These are phyloP conservation scores for Phytophthora ohioensis DNA, from an alignment of 352 stramenopile genomes.

Conservation along the genomic window DNA sequence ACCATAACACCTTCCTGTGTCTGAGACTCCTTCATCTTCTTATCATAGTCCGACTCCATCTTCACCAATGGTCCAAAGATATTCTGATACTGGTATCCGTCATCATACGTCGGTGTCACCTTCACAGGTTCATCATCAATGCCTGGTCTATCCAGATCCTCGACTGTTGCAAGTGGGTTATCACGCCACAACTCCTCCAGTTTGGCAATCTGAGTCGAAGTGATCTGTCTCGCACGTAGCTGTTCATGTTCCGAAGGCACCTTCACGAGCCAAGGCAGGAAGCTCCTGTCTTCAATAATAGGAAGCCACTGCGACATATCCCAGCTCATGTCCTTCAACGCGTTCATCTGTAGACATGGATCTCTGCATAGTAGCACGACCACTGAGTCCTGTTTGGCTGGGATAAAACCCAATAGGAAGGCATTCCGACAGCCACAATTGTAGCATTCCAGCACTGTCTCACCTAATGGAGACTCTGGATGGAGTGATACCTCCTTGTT, in stretches of 20 bases:
- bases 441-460: conserved; percentile 99
- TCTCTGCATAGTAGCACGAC: conserved; percentile 98
- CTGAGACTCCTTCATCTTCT: conserved; percentile 98
- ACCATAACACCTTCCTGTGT: conserved; percentile 95
- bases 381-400: conserved; percentile 95
- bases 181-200: conserved; percentile 96
- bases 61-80: conserved; percentile 99
- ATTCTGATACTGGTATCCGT: conserved; percentile 99
- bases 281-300: conserved; percentile 97
- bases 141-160: conserved; percentile 95
- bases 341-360: conserved; percentile 96
- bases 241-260: conserved; percentile 93
- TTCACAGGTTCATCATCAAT: conserved; percentile 90
- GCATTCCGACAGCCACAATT: conserved; percentile 99
- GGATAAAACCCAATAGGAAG: conserved; percentile 99
- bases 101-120: conserved; percentile 95
- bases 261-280: conserved; percentile 98
- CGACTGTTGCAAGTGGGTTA: conserved; percentile 96
- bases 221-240: conserved; percentile 95
- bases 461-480: conserved; percentile 95
- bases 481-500: conserved; percentile 93
- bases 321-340: conserved; percentile 99
- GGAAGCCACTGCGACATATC: conserved; percentile 98
- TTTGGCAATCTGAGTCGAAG: conserved; percentile 90
- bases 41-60: conserved; percentile 99